Evolutionary conservation across 352 stramenopile species (phyloP), one percentile per base, ranked within the genome.

Genomic region (Halophytophthora polymorphica): DNA sequence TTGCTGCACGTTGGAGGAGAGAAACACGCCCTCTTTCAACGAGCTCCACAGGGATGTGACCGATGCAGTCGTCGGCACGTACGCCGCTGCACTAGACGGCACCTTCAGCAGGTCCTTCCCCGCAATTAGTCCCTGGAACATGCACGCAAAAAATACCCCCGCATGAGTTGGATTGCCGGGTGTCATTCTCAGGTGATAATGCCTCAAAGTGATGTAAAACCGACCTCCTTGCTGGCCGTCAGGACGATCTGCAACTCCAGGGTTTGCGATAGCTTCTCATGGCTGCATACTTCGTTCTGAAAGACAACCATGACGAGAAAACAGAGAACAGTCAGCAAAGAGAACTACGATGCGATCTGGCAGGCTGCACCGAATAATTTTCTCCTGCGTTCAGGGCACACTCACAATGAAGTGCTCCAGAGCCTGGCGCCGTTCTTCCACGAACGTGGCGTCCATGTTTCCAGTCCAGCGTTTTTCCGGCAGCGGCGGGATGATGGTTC

Each of bases 381-480:
- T 8, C 4, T 31, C 25, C 25, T 31, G 25, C 4, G 4, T 31
- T 45, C 73, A 41, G 43, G n/a, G n/a, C n/a, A n/a, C 25, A 4
- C 25, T 31, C 25, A 95, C 83, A 51, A 96, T 90, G 45, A 93
- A 96, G 50, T 94, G 80, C 39, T 96, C 84, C 11, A 96, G 64
- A 0, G 81, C 84, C 70, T 93, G 83, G 15, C 83, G 79, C 36
- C 87, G 73, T 53, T 94, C 85, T 72, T 95, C 83, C 23, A 96
- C 81, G 58, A 96, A 96, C 3, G 82, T 92, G 13, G 82, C 82
- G 52, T 94, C 83, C 81, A 95, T 88, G 52, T 94, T 95, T 21
- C 86, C 86, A 25, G 81, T 89, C 83, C 83, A 93, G 43, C 83
- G 72, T 46, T 95, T 96, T 39, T 92, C 83, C 12, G 87, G 88